phyloP scores from a whole-genome alignment of 192 early-diverging fungal species.

The Rhizophagus prolifer region DNA sequence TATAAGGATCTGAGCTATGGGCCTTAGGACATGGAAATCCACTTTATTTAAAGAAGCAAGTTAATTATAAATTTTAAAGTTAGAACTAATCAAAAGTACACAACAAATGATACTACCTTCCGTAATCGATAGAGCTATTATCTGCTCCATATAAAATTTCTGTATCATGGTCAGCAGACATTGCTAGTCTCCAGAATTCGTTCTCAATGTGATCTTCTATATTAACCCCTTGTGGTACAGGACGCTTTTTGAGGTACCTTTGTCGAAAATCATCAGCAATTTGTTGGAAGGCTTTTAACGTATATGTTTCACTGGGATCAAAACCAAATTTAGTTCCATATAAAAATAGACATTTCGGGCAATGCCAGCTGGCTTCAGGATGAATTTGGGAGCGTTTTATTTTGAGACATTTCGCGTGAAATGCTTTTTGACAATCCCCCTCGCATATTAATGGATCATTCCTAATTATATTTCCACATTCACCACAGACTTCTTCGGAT shows the following conservation, averaged over 20 bases:
- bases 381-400: slow-evolving; percentile 32
- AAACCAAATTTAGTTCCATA: slow-evolving; percentile 91
- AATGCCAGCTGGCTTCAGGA: slow-evolving; percentile 83
- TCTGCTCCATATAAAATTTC: slow-evolving; percentile 98
- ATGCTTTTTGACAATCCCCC: slow-evolving; percentile 15
- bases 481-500: slow-evolving; percentile 64
- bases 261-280: slow-evolving; percentile 79
- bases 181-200: slow-evolving; percentile 93
- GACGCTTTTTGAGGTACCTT: slow-evolving; percentile 43
- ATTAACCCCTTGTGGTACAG: slow-evolving; percentile 36
- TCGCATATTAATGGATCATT: background rate
- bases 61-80: slow-evolving; percentile 13
- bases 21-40: slow-evolving; percentile 79
- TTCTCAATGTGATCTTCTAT: slow-evolving; percentile 80
- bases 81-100: background rate
- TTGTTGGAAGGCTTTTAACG: slow-evolving; percentile 74
- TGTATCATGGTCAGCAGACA: slow-evolving; percentile 81
- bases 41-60: slow-evolving; percentile 40
- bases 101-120: slow-evolving; percentile 54
- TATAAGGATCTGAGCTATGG: slow-evolving; percentile 64
- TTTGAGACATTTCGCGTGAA: slow-evolving; percentile 7
- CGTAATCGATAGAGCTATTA: slow-evolving; percentile 85
- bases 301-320: slow-evolving; percentile 82
- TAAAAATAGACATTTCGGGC: slow-evolving; percentile 73
- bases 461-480: background rate